A percentile compares a stretch with the other conserved stretches of the same genome.
Conservation (phyloP, 2,329 filamentous ascomycete genomes). For the Aspergillus hiratsukae region DNA sequence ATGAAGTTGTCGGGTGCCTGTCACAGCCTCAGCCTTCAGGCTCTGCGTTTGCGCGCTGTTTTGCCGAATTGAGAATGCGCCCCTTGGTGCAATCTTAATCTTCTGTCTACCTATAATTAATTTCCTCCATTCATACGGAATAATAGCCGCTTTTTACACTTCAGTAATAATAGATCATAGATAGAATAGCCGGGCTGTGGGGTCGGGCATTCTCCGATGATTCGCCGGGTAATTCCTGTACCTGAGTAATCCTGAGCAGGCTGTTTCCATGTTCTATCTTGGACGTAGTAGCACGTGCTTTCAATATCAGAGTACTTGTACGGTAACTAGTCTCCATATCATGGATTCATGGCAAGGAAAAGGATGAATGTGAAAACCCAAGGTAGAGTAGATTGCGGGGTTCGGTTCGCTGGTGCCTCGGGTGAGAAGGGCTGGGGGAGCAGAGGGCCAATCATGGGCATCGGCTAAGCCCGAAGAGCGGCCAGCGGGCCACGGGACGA, state of each 20-base stretch:
- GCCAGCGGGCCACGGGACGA: constrained; percentile 16
- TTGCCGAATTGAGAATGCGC: neutral
- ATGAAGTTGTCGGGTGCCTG: neutral
- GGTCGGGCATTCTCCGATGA: neutral
- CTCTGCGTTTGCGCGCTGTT: neutral
- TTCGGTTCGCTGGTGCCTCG: constrained; percentile 16
- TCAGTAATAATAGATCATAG: too few relatives aligned
- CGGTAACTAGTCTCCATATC: too few relatives aligned
- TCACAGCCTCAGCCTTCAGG: too few relatives aligned
- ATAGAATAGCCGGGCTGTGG: neutral
- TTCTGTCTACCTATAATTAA: neutral
- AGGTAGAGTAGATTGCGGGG: constrained; percentile 11
- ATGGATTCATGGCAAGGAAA: neutral
- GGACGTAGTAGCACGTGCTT: neutral
- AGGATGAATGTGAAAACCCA: neutral
- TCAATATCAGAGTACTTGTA: too few relatives aligned
- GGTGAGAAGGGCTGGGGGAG: constrained; percentile 9
- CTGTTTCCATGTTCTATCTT: too few relatives aligned
- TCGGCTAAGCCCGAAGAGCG: constrained; percentile 13
- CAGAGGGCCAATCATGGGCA: constrained; percentile 9
- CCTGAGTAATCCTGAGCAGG: neutral
- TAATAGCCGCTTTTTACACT: too few relatives aligned
- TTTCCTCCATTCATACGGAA: neutral
- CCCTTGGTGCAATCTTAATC: too few relatives aligned
- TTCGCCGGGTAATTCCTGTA: neutral